Percentiles rank a stretch among this genome's conserved stretches.
phyloP scores from a whole-genome alignment of 495 filamentous ascomycete genomes.

The Hyaloscypha hepaticicola region DNA sequence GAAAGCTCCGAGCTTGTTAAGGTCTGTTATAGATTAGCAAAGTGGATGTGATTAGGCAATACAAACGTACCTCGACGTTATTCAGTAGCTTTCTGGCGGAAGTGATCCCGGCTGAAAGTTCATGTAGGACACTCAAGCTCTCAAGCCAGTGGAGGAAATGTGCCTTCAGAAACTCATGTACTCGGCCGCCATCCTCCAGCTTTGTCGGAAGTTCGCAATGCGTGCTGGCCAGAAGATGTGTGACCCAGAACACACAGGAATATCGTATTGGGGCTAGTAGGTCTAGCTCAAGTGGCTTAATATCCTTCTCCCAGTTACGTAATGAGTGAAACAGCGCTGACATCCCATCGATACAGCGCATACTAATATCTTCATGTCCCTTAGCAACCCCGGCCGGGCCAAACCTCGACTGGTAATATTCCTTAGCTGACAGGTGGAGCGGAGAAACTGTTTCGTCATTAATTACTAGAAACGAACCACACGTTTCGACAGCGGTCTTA shows the following conservation, averaged over 20 bases:
- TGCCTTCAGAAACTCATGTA: conserved; percentile 23
- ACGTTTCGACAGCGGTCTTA: conserved; percentile 29
- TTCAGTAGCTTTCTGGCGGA: too few species aligned
- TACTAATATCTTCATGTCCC: conserved; percentile 35
- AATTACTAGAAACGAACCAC: conserved; percentile 37
- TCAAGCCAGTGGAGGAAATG: conserved; percentile 35
- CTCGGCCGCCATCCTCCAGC: conserved; percentile 14
- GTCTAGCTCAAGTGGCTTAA: conserved; percentile 28
- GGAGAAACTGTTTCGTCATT: conserved; percentile 35
- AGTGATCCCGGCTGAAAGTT: neutral
- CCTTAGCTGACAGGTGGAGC: conserved; percentile 47
- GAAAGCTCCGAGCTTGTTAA: too few species aligned
- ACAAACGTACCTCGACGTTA: too few species aligned
- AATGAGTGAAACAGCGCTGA: too few species aligned
- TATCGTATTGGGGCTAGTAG: conserved; percentile 36
- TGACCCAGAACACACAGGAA: conserved; percentile 40
- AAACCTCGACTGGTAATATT: conserved; percentile 31
- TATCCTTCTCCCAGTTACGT: conserved; percentile 19
- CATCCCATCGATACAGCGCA: conserved; percentile 31
- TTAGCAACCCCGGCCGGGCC: conserved; percentile 24
- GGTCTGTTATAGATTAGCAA: too few species aligned
- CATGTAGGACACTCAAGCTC: neutral
- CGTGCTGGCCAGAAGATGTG: conserved; percentile 30
- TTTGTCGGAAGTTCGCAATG: neutral
- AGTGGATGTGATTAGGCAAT: too few species aligned